Base-by-base conservation (phyloP, 78 protist genomes). In the Dictyostelium firmibasis region DNA sequence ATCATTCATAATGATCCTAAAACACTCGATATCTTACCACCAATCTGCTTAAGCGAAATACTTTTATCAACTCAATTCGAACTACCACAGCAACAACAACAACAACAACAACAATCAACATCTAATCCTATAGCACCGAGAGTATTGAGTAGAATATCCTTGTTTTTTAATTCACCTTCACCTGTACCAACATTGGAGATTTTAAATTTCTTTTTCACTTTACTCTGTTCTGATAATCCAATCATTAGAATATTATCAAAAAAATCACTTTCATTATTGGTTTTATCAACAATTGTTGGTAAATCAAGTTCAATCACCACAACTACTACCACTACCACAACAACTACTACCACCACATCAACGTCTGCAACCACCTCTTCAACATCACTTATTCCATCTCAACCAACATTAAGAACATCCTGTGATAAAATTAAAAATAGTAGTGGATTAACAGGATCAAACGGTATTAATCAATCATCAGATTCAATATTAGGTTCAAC, bases 1-100 rank as follows among this genome's bases (percentile, higher is more conserved):
- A 89, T 89, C 44, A 89, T 89, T 50, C 87, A 89, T 35, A 89
- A 78, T 33, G 94, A 89, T 35, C 87, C 87, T 13, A 83, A 75
- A 8, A 89, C 94, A 6, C 57, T 89, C 2, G 94, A 89, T 69
- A 89, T 89, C 11, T 20, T 89, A n/a, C 94, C 94, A 69, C 94
- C 94, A 7, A 81, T 89, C 20, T 89, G 94, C 69, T 27, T 89
- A 29, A 41, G 81, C 13, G 94, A 89, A 38, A 84, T 89, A 20
- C 50, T 89, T 4, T 53, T 89, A 82, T 87, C 93, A 18, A 43
- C 74, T 11, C 81, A 78, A 44, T 33, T 11, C 23, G 43, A n/a
- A 13, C 25, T 31, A 16, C 64, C 1, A 20, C 64, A 6, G 6
- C 11, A 14, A 44, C 11, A 4, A 25, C 50, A 23, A 11, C 36